Percentiles rank a stretch among this genome's conserved stretches.
phyloP scores from a whole-genome alignment of 768 basidiomycete genomes.

The Collybia sordida region DNA sequence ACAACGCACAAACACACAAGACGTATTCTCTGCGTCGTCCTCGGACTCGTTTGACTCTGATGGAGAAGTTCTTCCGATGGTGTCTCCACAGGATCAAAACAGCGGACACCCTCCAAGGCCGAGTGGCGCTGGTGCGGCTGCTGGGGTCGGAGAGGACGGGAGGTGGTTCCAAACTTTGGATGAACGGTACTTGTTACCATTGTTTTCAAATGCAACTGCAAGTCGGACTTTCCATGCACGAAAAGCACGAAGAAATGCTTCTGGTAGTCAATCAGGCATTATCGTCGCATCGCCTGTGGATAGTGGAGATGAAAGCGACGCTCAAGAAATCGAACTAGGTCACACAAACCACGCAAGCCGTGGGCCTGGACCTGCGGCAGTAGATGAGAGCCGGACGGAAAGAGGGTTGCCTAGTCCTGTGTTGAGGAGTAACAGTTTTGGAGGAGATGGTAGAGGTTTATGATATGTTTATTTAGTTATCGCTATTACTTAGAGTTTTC shows the following conservation, averaged over 20 bases:
- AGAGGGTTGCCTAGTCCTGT: constrained; percentile 66
- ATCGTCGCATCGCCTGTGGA: constrained; percentile 33
- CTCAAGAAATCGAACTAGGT: constrained; percentile 46
- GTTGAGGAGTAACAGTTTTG: constrained; percentile 37
- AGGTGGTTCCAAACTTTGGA: constrained; percentile 97
- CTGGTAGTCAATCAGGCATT: constrained; percentile 11
- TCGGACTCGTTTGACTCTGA: constrained; percentile 81
- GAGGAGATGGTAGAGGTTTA: constrained; percentile 17
- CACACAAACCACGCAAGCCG: constrained; percentile 14
- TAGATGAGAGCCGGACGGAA: constrained; percentile 57
- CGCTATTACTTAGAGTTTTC: background rate
- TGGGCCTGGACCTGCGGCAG: constrained; percentile 14
- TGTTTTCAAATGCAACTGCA: constrained; percentile 92
- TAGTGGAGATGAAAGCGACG: constrained; percentile 40
- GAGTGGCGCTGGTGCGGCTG: constrained; percentile 13
- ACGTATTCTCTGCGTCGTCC: constrained; percentile 67
- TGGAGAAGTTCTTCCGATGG: constrained; percentile 78
- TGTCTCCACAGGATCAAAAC: constrained; percentile 40
- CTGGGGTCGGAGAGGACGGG: constrained; percentile 62
- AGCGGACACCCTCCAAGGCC: constrained; percentile 22
- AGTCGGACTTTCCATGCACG: constrained; percentile 85
- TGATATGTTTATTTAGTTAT: constrained; percentile 9
- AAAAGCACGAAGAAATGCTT: constrained; percentile 51
- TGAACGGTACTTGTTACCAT: constrained; percentile 88
- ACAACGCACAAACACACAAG: constrained; percentile 18